Base-by-base conservation (phyloP, 768 basidiomycete species). In the Termitomyces sp. region DNA sequence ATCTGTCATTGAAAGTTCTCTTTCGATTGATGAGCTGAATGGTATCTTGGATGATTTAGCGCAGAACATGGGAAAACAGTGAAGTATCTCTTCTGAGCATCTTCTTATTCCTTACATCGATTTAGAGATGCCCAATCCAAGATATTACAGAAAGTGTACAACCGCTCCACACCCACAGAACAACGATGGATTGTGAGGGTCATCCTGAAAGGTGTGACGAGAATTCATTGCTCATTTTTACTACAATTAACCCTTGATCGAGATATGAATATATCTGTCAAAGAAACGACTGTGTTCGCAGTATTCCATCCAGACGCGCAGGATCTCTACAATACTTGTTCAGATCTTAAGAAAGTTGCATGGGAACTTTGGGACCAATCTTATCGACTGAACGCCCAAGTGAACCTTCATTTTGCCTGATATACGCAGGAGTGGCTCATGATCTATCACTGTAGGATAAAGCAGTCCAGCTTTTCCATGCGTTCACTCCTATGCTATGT, bases 111-210 rank as follows among this genome's bases (percentile, higher is more conserved):
- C 69, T 51, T 65, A 57, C 31, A 36, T 27, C 5, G 3, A n/a
- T 55, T 7, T 63, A 97, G 94, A 25, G 86, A 90, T 18, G 63
- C 81, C 11, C 91, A 95, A 62, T 80, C 85, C 3, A 88, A 80
- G 46, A 82, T 94, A 25, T 67, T 98, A 57, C 84, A 88, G 59
- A 81, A 88, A 2, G 68, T 97, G 2, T 88, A 89, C 60, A 88
- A 91, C 63, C 81, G 82, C 40, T 75, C 87, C 23, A 96, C 94
- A 1, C 76, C 95, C 0, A 83, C 87, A 53, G 95, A 98, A 64
- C 95, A 97, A 64, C 83, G 85, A 45, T 99, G 97, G 97, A 86
- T 99, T 53, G 87, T 91, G n/a, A 83, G 94, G 7, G 92, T 99
- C 66, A 90, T 99, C 45, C 76, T 98, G 32, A 97, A 98, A 80